A percentile compares a stretch with the other conserved stretches of the same genome.
Conservation (phyloP, 371 early-diverging fungal genomes). For the Mucor piriformis region DNA sequence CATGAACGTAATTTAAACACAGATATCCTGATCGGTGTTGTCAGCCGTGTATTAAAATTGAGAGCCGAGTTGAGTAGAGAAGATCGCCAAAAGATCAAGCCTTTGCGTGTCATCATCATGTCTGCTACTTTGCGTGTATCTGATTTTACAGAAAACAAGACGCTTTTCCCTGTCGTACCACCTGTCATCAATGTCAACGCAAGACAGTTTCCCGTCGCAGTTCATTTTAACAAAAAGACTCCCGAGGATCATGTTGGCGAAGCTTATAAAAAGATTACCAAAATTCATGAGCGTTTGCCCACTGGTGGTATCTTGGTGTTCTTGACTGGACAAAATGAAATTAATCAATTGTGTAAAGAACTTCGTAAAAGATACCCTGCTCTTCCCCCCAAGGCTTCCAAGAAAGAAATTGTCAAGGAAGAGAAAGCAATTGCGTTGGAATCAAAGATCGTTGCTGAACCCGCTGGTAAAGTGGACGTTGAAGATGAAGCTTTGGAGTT, state of each 20-base stretch:
- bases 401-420: slow-evolving; percentile 30
- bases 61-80: slow-evolving; percentile 64
- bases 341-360: slow-evolving; percentile 74
- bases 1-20: slow-evolving; percentile 99
- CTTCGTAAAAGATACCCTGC: slow-evolving; percentile 72
- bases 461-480: slow-evolving; percentile 53
- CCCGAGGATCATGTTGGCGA: slow-evolving; percentile 76
- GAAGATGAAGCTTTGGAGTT: slow-evolving; percentile 66
- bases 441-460: slow-evolving; percentile 25
- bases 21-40: slow-evolving; percentile 95
- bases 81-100: slow-evolving; percentile 65
- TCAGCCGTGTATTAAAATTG: slow-evolving; percentile 79
- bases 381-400: slow-evolving; percentile 37
- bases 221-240: slow-evolving; percentile 85
- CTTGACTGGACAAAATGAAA: slow-evolving; percentile 92
- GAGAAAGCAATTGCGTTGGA: slow-evolving; percentile 43
- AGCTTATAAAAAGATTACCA: slow-evolving; percentile 86
- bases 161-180: slow-evolving; percentile 73
- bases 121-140: slow-evolving; percentile 96
- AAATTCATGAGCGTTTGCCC: slow-evolving; percentile 91
- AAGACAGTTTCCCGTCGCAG: slow-evolving; percentile 85
- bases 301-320: slow-evolving; percentile 93
- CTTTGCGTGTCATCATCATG: slow-evolving; percentile 97
- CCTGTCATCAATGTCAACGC: slow-evolving; percentile 95
- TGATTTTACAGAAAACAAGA: slow-evolving; percentile 87